These are phyloP conservation scores for Butyriboletus loyo DNA, from an alignment of 768 basidiomycete genomes.

Conservation along the genomic window DNA sequence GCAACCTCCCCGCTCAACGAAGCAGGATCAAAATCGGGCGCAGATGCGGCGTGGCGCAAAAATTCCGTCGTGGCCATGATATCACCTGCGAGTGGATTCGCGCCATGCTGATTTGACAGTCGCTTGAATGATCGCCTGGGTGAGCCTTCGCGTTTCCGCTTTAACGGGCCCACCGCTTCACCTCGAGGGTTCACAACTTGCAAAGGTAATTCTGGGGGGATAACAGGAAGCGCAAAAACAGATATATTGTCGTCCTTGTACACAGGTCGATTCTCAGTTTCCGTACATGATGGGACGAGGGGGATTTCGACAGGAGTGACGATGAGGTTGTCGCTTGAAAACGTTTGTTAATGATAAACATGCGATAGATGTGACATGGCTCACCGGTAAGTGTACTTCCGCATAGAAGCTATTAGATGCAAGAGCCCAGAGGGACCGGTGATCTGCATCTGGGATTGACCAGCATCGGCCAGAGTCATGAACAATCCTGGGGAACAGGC, in stretches of 20 bases:
- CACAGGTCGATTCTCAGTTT: constrained; percentile 38
- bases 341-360: neutral
- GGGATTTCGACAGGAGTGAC: constrained; percentile 46
- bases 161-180: constrained; percentile 15
- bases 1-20: constrained; percentile 42
- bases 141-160: constrained; percentile 45
- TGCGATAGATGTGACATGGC: neutral
- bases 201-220: constrained; percentile 20
- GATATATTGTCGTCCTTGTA: constrained; percentile 63
- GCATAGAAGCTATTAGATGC: constrained; percentile 69
- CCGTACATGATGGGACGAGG: constrained; percentile 16
- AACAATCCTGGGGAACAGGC: constrained; percentile 51
- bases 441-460: constrained; percentile 53
- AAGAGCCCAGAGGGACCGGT: constrained; percentile 72
- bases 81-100: neutral
- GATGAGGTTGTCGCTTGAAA: constrained; percentile 47
- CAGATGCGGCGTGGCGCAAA: constrained; percentile 24
- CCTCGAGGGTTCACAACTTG: neutral
- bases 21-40: constrained; percentile 28
- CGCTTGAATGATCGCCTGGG: constrained; percentile 40
- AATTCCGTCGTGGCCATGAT: neutral
- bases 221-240: constrained; percentile 59
- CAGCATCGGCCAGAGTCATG: constrained; percentile 78
- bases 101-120: neutral
- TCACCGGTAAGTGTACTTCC: constrained; percentile 66